Conservation (phyloP, 441 rosid genomes). For the Omphalea diandra region DNA sequence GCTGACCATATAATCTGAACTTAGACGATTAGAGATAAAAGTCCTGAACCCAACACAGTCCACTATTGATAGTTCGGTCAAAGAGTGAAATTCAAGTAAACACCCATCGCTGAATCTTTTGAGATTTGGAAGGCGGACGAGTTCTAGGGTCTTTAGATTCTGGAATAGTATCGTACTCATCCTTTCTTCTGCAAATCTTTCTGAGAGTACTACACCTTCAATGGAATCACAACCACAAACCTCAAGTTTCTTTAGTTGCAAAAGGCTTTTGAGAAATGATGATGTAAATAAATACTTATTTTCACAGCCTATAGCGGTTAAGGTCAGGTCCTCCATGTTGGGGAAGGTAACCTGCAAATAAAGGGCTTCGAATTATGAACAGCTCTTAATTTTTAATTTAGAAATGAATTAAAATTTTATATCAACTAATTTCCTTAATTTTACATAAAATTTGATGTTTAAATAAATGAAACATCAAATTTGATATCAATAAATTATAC, state of each 20-base stretch:
- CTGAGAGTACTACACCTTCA: background rate
- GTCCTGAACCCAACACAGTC: background rate
- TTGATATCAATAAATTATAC: too few relatives aligned
- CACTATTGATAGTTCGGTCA: conserved; percentile 4
- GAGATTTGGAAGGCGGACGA: conserved; percentile 8
- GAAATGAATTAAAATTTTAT: too few relatives aligned
- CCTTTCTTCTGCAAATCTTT: background rate
- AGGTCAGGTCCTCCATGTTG: background rate
- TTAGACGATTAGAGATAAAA: background rate
- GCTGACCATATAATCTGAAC: too few relatives aligned
- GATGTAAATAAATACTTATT: conserved; percentile 11
- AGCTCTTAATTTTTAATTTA: too few relatives aligned
- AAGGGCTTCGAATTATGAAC: background rate
- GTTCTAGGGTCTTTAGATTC: background rate
- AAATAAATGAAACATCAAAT: too few relatives aligned
- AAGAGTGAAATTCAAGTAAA: conserved; percentile 8
- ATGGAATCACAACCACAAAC: background rate
- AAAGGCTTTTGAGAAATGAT: conserved; percentile 1
- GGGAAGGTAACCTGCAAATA: conserved; percentile 16
- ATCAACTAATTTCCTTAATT: background rate
- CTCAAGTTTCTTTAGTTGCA: conserved; percentile 15
- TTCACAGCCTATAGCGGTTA: too few relatives aligned
- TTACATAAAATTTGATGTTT: too few relatives aligned
- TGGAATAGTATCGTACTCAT: background rate
- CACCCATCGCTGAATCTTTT: conserved; percentile 6